Evolutionary conservation across 208 protist species (phyloP).

Genomic region (Leishmania martiniquensis): DNA sequence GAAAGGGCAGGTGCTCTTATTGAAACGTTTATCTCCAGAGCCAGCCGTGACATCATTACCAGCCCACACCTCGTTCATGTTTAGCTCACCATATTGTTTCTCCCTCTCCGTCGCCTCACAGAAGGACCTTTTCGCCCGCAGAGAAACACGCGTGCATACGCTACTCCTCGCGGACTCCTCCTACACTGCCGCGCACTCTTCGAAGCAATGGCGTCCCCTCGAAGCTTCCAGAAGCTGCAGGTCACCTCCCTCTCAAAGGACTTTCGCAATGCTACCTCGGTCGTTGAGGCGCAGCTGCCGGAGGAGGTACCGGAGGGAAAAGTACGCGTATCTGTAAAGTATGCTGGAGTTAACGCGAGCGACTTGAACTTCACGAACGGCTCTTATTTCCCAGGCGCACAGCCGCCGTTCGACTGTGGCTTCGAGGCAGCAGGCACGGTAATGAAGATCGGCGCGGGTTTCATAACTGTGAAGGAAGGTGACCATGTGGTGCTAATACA

Average conservation of each 20-base stretch:
- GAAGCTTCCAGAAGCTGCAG: conserved; percentile 45
- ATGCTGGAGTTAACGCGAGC: conserved; percentile 77
- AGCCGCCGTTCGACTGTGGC: conserved; percentile 72
- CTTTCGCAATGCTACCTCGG: conserved; percentile 42
- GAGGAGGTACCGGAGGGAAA: conserved; percentile 34
- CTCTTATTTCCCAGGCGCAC: conserved; percentile 42
- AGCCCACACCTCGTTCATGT: neutral
- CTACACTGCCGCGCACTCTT: neutral
- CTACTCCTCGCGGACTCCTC: neutral
- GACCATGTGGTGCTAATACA: conserved; percentile 45
- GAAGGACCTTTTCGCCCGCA: conserved; percentile 6
- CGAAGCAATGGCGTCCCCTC: conserved; percentile 27
- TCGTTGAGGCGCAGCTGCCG: conserved; percentile 33
- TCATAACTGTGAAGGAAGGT: conserved; percentile 44
- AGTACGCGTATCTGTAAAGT: conserved; percentile 52
- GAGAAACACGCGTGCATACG: neutral
- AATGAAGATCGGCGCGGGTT: conserved; percentile 42
- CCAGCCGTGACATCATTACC: neutral
- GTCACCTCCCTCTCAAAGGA: conserved; percentile 40
- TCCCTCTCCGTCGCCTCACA: neutral
- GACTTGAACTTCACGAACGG: conserved; percentile 76
- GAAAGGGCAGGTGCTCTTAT: neutral
- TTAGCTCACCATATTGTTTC: neutral
- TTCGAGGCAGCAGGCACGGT: conserved; percentile 78
- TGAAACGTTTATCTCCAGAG: neutral